Evolutionary conservation across 2,329 filamentous ascomycete genomes (phyloP).

Genomic region (Pseudogymnoascus sp.): DNA sequence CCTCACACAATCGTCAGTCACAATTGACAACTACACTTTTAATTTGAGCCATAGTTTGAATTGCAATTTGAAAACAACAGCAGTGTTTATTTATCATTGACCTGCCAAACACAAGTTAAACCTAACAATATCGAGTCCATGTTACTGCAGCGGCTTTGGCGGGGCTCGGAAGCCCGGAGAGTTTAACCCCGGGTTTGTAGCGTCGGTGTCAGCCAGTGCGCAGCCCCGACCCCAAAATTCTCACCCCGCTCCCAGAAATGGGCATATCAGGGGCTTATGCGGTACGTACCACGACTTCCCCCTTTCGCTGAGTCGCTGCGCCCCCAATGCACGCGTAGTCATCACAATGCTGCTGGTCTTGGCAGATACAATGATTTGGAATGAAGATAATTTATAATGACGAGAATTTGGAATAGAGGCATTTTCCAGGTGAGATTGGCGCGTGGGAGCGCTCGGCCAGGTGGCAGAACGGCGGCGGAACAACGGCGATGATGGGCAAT

Average conservation of each 20-base stretch:
- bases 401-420: neutral
- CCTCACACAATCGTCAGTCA: slow-evolving; percentile 1
- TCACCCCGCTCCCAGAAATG: neutral
- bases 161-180: neutral
- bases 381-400: neutral
- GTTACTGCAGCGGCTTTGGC: neutral
- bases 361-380: neutral
- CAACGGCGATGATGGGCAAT: neutral
- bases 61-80: neutral
- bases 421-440: neutral
- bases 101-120: too few relatives aligned
- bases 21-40: neutral
- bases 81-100: neutral
- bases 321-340: neutral
- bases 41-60: neutral
- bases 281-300: neutral
- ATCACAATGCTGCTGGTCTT: neutral
- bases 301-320: neutral
- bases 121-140: too few relatives aligned
- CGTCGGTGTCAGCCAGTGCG: neutral
- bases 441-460: neutral
- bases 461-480: neutral
- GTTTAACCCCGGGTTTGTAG: neutral
- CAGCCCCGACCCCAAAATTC: neutral
- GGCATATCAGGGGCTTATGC: neutral